Evolutionary conservation across 352 stramenopile genomes (phyloP), one percentile per base, ranked within the genome.

Genomic region (Elongisporangium undulatum): DNA sequence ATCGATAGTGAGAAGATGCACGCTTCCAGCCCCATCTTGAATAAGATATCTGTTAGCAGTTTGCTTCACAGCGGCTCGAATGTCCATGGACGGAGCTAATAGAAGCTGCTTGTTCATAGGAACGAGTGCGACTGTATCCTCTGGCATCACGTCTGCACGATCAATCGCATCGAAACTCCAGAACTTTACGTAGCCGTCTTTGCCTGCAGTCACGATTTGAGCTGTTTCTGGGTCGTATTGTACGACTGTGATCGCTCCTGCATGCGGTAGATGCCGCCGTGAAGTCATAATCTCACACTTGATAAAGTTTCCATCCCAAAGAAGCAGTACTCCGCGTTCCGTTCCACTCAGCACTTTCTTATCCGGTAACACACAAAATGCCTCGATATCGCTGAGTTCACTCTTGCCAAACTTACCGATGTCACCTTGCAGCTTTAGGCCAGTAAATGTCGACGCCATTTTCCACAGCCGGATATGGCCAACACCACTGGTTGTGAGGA

Each of bases 261-360:
- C 58, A 58, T 97, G 91, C 16, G 86, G 85, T 8, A 83, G n/a
- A 19, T 91, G 68, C 10, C 79, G 71, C 2, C 79, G 82, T 2
- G 74, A 80, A 17, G 80, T 89, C 19, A 87, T 61, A 51, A 98
- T 75, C 58, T 95, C 85, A 58, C 87, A 97, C 77, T 98, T 98
- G 64, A 98, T 98, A 59, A 98, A 98, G 63, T 97, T 92, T 10
- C 93, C 95, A 51, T 98, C 95, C 95, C 95, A 98, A 12, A 98
- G 69, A 26, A 98, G 64, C 26, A 98, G 65, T 38, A 88, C 76
- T 19, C 91, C 91, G 16, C 77, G 77, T 60, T 97, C 91, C 0
- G 85, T 95, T 1, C 86, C 87, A 38, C 82, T 95, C n/a, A 97
- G 73, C 51, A 95, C 90, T 66, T 98, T 98, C 50, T 95, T 95